Percentiles rank a stretch among this genome's conserved stretches.
Evolutionary conservation across 345 rosid genomes (phyloP).

Genomic region (Mercurialis annua): DNA sequence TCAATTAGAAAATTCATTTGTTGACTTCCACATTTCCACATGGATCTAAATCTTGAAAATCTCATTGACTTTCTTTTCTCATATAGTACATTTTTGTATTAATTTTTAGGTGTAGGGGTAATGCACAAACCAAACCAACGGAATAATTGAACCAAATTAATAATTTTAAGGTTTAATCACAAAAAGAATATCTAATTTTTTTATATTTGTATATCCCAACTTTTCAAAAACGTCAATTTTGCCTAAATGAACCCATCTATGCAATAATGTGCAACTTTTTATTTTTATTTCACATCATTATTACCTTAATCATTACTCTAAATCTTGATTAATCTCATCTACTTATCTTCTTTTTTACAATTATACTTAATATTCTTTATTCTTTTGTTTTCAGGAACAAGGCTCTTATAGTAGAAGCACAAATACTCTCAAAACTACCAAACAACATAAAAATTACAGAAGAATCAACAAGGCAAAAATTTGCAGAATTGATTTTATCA

Average conservation of each 20-base stretch:
- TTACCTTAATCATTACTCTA: not conserved
- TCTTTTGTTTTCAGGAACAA: constrained; percentile 70
- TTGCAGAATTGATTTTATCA: constrained; percentile 55
- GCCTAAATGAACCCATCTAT: not conserved
- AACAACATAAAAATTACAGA: constrained; percentile 37
- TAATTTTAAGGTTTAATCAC: too few relatives aligned
- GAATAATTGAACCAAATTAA: too few relatives aligned
- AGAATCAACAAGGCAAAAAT: constrained; percentile 49
- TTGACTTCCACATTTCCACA: constrained; percentile 34
- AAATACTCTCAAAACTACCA: constrained; percentile 68
- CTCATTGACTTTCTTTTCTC: constrained; percentile 36
- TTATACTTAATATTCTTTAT: not conserved
- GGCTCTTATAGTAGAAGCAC: constrained; percentile 72
- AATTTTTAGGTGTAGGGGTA: constrained; percentile 7
- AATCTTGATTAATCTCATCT: constrained; percentile 8
- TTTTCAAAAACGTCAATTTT: too few relatives aligned
- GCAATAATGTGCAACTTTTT: constrained; percentile 14
- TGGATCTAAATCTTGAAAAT: constrained; percentile 40
- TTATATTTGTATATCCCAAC: too few relatives aligned
- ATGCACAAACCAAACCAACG: too few relatives aligned
- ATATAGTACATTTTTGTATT: constrained; percentile 3
- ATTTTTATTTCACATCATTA: not conserved
- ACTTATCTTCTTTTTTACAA: not conserved
- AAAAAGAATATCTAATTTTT: too few relatives aligned
- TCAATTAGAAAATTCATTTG: constrained; percentile 12